phyloP scores from a whole-genome alignment of 139 green algal genomes.

The Volvox africanus region DNA sequence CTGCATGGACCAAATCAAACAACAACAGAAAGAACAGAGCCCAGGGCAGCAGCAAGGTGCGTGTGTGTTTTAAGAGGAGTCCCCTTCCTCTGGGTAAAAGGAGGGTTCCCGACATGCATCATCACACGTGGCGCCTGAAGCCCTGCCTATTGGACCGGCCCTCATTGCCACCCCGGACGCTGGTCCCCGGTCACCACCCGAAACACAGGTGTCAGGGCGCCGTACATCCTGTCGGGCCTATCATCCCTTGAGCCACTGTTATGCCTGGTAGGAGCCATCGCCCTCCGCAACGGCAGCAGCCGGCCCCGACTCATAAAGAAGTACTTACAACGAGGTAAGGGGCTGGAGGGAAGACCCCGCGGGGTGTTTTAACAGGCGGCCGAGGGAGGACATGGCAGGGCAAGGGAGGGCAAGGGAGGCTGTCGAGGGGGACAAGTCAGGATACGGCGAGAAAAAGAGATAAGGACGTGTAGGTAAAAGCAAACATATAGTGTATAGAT shows the following conservation, averaged over 20 bases:
- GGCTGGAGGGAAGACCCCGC: not conserved
- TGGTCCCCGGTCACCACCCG: not conserved
- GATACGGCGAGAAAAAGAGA: not conserved
- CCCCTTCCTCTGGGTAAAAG: not conserved
- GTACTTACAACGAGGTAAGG: slow-evolving; percentile 1
- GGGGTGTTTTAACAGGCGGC: too few relatives aligned
- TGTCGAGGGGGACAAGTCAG: too few relatives aligned
- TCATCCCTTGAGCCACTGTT: slow-evolving; percentile 31
- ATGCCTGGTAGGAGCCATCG: slow-evolving; percentile 18
- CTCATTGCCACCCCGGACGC: not conserved
- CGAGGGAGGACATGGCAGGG: too few relatives aligned
- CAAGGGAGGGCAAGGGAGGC: not conserved
- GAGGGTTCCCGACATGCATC: too few relatives aligned
- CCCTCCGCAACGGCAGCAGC: not conserved
- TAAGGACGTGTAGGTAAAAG: too few relatives aligned
- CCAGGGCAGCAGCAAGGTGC: not conserved
- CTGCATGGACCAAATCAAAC: not conserved
- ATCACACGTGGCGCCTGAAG: too few relatives aligned
- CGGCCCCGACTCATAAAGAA: not conserved
- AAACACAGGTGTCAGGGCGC: not conserved
- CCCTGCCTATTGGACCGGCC: not conserved
- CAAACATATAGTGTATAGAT: too few relatives aligned
- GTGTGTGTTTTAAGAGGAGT: not conserved
- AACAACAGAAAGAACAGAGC: not conserved
- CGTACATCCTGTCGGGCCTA: slow-evolving; percentile 12